A percentile compares a stretch with the other conserved stretches of the same genome.
These are phyloP conservation scores for Astrothelium macrocarpum DNA, from an alignment of 495 filamentous ascomycete genomes.

Conservation along the genomic window DNA sequence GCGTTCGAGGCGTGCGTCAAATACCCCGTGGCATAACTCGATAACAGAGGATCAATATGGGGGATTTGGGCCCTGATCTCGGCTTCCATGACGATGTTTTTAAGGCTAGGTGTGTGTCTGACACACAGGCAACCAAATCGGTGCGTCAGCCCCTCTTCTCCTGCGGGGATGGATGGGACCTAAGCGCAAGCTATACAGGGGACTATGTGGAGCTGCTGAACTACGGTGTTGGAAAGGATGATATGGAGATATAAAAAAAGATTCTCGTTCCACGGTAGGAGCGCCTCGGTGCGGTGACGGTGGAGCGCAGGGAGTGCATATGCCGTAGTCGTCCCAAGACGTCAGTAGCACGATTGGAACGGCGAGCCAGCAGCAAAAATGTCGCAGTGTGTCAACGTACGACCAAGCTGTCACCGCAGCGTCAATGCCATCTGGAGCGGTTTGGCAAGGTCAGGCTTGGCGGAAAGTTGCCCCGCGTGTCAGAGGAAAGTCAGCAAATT, in stretches of 20 bases:
- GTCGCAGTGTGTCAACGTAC: not conserved
- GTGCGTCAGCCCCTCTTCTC: not conserved
- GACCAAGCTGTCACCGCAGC: not conserved
- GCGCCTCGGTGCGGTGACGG: no score
- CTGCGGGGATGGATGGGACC: not conserved
- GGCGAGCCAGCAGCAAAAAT: no score
- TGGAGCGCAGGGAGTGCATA: not conserved
- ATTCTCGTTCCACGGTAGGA: not conserved
- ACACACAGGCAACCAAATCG: not conserved
- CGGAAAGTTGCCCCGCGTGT: not conserved
- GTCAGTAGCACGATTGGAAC: no score
- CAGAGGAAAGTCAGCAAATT: no score
- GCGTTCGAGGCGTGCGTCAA: constrained; percentile 82
- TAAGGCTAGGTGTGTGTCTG: constrained; percentile 5
- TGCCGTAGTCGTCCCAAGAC: no score
- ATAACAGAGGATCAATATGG: constrained; percentile 78
- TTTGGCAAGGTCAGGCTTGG: not conserved
- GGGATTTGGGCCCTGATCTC: constrained; percentile 83
- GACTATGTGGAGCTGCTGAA: not conserved
- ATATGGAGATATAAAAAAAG: not conserved
- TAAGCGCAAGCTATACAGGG: not conserved
- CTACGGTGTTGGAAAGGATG: not conserved
- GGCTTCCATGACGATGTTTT: constrained; percentile 60
- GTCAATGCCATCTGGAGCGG: not conserved
- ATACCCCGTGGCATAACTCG: constrained; percentile 91